Evolutionary conservation across 140 eudicot species (phyloP).

Genomic region (Oenanthe javanica): DNA sequence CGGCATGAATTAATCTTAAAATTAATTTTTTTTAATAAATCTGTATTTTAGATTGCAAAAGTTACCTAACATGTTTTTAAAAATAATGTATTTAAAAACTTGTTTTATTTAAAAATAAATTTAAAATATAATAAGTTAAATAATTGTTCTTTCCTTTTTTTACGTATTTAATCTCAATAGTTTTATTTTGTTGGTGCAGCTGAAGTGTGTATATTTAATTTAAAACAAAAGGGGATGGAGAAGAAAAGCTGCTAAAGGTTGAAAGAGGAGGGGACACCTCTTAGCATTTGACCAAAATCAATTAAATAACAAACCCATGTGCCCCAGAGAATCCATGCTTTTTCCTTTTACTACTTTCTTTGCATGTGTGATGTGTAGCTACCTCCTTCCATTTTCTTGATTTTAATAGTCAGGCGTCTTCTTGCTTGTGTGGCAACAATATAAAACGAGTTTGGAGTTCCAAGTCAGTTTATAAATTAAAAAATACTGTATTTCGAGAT

Average conservation of each 20-base stretch:
- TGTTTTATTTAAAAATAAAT: too few relatives aligned
- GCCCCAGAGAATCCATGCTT: constrained; percentile 1
- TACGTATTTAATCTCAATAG: too few relatives aligned
- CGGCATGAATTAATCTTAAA: too few relatives aligned
- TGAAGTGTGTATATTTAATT: background rate
- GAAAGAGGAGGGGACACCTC: background rate
- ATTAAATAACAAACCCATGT: constrained; percentile 3
- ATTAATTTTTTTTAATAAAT: too few relatives aligned
- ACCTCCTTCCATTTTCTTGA: background rate
- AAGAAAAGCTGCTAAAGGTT: background rate
- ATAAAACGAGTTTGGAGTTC: too few relatives aligned
- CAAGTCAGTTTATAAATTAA: too few relatives aligned
- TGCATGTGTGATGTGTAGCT: background rate
- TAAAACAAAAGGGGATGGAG: background rate
- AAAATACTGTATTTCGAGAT: too few relatives aligned
- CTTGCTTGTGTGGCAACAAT: background rate
- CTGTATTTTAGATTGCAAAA: too few relatives aligned
- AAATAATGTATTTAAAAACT: too few relatives aligned
- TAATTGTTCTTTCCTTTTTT: too few relatives aligned
- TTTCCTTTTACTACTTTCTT: background rate
- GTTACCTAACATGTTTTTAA: too few relatives aligned
- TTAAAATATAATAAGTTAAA: too few relatives aligned
- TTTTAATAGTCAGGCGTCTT: background rate
- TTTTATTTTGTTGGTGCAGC: background rate
- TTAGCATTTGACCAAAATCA: background rate